Conservation (phyloP, 805 yeast genomes). For the Zygotorulaspora chibaensis region DNA sequence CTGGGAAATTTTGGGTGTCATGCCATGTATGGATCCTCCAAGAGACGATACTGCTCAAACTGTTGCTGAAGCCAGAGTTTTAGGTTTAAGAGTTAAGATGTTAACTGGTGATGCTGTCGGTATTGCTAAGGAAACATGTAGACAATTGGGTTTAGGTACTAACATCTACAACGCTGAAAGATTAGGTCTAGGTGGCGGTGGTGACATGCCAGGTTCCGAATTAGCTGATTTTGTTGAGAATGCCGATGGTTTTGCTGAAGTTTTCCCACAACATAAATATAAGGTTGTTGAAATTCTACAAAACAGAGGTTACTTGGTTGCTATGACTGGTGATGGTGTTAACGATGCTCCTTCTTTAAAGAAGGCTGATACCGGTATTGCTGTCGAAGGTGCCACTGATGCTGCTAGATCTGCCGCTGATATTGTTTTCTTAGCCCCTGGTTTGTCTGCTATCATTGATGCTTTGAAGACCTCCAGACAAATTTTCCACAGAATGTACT, state of each 20-base stretch:
- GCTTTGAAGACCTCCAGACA: slow-evolving; percentile 93
- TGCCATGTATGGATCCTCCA: slow-evolving; percentile 99
- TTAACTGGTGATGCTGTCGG: slow-evolving; percentile 99
- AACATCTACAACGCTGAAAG: slow-evolving; percentile 96
- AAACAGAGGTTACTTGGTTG: slow-evolving; percentile 94
- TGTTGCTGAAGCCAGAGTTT: slow-evolving; percentile 81
- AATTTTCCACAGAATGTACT: slow-evolving; percentile 98
- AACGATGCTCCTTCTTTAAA: slow-evolving; percentile 96
- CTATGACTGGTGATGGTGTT: slow-evolving; percentile 99
- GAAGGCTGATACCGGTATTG: slow-evolving; percentile 96
- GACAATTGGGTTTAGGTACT: slow-evolving; percentile 95
- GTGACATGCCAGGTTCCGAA: slow-evolving; percentile 96
- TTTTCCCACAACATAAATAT: slow-evolving; percentile 97
- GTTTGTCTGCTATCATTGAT: slow-evolving; percentile 91
- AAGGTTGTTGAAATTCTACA: slow-evolving; percentile 93
- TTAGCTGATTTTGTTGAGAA: slow-evolving; percentile 96
- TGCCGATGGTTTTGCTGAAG: slow-evolving; percentile 98
- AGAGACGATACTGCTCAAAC: slow-evolving; percentile 97
- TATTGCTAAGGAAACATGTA: slow-evolving; percentile 97
- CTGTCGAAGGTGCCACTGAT: slow-evolving; percentile 97
- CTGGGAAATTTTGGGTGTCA: slow-evolving; percentile 96
- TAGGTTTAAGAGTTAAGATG: slow-evolving; percentile 96
- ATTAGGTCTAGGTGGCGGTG: slow-evolving; percentile 93
- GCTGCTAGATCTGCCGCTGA: slow-evolving; percentile 97
- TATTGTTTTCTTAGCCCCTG: slow-evolving; percentile 92